Evolutionary conservation across 169 alveolate species (phyloP).

Genomic region (Eimeria maxima): DNA sequence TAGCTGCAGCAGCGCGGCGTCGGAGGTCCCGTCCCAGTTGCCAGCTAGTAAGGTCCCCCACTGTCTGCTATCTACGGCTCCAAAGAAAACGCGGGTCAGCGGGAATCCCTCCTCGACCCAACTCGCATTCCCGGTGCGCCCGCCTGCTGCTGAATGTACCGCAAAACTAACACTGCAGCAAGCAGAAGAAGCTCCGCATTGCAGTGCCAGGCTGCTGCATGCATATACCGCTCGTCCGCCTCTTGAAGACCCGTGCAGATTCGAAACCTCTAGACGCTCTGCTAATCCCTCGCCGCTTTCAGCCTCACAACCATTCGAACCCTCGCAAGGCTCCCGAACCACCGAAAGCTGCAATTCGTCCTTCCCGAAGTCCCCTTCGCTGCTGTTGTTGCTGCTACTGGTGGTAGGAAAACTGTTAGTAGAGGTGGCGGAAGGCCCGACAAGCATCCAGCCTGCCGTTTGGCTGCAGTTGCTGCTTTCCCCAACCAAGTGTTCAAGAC

Average conservation of each 20-base stretch:
- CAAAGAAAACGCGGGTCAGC: conserved; percentile 54
- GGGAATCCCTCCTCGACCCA: conserved; percentile 1
- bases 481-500: conserved; percentile 58
- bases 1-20: conserved; percentile 76
- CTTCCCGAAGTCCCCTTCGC: not conserved
- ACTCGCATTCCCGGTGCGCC: not conserved
- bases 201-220: conserved; percentile 54
- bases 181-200: conserved; percentile 74
- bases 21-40: conserved; percentile 56
- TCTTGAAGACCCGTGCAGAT: conserved; percentile 40
- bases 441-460: conserved; percentile 13
- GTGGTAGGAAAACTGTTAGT: not conserved
- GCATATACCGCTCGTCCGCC: conserved; percentile 56
- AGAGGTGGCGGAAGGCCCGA: not conserved
- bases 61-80: conserved; percentile 61
- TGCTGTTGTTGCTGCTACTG: conserved; percentile 7
- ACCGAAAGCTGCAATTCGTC: not conserved
- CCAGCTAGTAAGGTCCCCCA: conserved; percentile 26
- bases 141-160: conserved; percentile 4
- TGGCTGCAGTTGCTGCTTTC: conserved; percentile 24
- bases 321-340: not conserved
- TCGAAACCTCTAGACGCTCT: not conserved
- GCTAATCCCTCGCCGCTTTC: not conserved
- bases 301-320: not conserved
- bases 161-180: conserved; percentile 48